Evolutionary conservation across 163 green algal genomes (phyloP).

Genomic region (Chloromonas sp.): DNA sequence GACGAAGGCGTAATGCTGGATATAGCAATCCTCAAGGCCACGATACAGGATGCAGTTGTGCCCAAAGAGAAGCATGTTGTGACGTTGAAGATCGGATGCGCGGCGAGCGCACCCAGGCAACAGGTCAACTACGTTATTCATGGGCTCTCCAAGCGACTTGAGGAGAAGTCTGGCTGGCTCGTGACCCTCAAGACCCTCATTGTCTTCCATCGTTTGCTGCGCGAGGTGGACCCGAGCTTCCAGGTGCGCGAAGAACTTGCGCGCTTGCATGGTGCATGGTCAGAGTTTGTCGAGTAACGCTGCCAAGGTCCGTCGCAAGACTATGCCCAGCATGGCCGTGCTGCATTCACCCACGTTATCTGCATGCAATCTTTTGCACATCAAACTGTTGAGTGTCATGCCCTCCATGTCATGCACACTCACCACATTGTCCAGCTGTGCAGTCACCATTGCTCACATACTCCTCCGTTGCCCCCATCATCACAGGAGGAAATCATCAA

Average conservation of each 20-base stretch:
- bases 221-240: conserved; percentile 74
- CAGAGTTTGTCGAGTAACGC: too few relatives aligned
- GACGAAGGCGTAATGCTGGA: conserved; percentile 46
- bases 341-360: too few relatives aligned
- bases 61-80: conserved; percentile 86
- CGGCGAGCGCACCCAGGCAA: conserved; percentile 15
- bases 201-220: conserved; percentile 82
- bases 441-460: background rate
- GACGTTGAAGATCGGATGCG: conserved; percentile 59
- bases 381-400: too few relatives aligned
- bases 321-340: background rate
- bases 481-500: conserved; percentile 17
- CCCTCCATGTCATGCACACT: too few relatives aligned
- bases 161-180: conserved; percentile 61
- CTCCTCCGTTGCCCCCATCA: background rate
- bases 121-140: conserved; percentile 63
- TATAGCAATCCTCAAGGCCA: conserved; percentile 78
- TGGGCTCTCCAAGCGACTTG: conserved; percentile 59
- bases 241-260: conserved; percentile 37
- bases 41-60: conserved; percentile 60
- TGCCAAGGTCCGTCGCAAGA: too few relatives aligned
- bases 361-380: too few relatives aligned
- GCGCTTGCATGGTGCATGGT: background rate
- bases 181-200: conserved; percentile 82
- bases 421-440: too few relatives aligned